These are phyloP conservation scores for Fusarium albidum DNA, from an alignment of 2,329 filamentous ascomycete species.

Conservation along the genomic window DNA sequence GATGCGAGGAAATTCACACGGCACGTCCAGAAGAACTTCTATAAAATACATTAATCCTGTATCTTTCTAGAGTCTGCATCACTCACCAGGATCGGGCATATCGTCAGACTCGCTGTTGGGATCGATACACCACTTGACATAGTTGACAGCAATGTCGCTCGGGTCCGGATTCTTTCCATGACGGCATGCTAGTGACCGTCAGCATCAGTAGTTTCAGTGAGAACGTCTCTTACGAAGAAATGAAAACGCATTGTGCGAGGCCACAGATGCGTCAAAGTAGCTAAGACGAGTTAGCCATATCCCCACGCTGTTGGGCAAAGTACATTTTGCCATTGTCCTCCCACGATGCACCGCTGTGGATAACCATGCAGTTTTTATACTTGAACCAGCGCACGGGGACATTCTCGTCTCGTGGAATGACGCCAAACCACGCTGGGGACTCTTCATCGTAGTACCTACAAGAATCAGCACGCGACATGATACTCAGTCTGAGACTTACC, in stretches of 20 bases:
- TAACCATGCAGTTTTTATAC: constrained; percentile 3
- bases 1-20: neutral
- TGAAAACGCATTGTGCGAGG: neutral
- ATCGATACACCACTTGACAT: constrained; percentile 1
- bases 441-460: neutral
- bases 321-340: neutral
- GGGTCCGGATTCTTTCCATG: neutral
- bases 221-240: neutral
- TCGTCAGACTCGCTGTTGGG: neutral
- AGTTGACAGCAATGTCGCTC: neutral
- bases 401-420: neutral
- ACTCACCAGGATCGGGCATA: neutral
- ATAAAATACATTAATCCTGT: too few species aligned
- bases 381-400: neutral
- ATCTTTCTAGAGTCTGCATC: neutral
- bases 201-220: too few species aligned
- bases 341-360: neutral
- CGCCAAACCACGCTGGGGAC: neutral
- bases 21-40: neutral
- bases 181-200: neutral
- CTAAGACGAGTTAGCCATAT: neutral
- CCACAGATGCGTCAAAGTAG: neutral
- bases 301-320: neutral
- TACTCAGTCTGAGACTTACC: neutral
- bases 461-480: too few species aligned